Conservation (phyloP, 1,139 yeast genomes). For the Protomyces macrosporus region DNA sequence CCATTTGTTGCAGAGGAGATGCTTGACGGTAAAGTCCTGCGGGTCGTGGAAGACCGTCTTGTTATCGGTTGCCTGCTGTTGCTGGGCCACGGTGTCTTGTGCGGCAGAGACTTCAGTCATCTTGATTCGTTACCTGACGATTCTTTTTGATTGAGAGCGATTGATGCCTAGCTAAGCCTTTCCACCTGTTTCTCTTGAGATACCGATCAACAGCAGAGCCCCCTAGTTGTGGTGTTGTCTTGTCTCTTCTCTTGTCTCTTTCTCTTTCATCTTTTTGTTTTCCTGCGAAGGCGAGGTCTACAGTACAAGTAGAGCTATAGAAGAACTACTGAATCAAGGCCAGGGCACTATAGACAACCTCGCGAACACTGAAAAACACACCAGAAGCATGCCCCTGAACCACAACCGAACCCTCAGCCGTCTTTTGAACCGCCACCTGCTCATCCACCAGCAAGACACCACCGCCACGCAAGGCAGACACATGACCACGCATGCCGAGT, state of each 20-base stretch:
- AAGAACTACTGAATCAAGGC: conserved; percentile 2
- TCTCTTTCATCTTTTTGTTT: background rate
- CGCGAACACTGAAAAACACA: conserved; percentile 8
- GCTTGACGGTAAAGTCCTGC: conserved; percentile 73
- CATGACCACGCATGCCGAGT: conserved; percentile 54
- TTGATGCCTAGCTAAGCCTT: too few relatives aligned
- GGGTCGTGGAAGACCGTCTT: conserved; percentile 59
- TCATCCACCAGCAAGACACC: conserved; percentile 87
- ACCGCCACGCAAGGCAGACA: conserved; percentile 87
- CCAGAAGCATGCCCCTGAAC: conserved; percentile 57
- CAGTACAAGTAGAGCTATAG: background rate
- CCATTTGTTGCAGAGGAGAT: conserved; percentile 90
- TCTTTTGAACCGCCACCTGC: conserved; percentile 65
- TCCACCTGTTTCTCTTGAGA: background rate
- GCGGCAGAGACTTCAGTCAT: background rate
- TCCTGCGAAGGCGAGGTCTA: background rate
- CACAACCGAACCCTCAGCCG: conserved; percentile 72
- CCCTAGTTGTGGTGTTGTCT: background rate
- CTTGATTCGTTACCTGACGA: background rate
- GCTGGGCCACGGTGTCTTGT: background rate
- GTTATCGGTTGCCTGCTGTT: background rate
- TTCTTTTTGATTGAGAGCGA: too few relatives aligned
- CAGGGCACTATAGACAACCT: conserved; percentile 9
- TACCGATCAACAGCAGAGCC: background rate
- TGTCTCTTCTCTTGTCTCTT: background rate